Evolutionary conservation across 2,329 filamentous ascomycete genomes (phyloP).

Genomic region (Scolecobasidium constrictum): DNA sequence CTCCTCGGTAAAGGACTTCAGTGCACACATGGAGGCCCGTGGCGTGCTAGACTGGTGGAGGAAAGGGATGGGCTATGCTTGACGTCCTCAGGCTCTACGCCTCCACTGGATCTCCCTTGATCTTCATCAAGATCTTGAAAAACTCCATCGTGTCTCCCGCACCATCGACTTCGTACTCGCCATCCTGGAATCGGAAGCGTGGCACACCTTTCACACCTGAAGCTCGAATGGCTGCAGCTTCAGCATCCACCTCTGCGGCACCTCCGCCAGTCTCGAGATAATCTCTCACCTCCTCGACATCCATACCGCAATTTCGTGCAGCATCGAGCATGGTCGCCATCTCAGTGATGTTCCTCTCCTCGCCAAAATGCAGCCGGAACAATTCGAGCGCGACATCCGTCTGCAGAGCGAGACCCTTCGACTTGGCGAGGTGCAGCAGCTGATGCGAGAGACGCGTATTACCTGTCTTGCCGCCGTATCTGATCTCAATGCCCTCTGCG

Average conservation of each 20-base stretch:
- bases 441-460: slow-evolving; percentile 25
- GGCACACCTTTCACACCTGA: slow-evolving; percentile 7
- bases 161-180: slow-evolving; percentile 1
- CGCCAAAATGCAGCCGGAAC: slow-evolving; percentile 45
- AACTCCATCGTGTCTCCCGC: slow-evolving; percentile 6
- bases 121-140: slow-evolving; percentile 9
- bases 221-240: slow-evolving; percentile 29
- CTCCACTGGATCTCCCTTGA: slow-evolving; percentile 9
- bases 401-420: slow-evolving; percentile 34
- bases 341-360: slow-evolving; percentile 34
- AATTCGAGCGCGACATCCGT: slow-evolving; percentile 42
- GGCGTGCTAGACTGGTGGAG: slow-evolving; percentile 57
- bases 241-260: slow-evolving; percentile 45
- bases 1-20: slow-evolving; percentile 54
- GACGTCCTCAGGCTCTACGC: neutral
- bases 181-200: slow-evolving; percentile 5
- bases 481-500: slow-evolving; percentile 24
- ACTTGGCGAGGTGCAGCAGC: slow-evolving; percentile 18
- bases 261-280: slow-evolving; percentile 46
- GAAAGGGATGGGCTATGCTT: slow-evolving; percentile 42
- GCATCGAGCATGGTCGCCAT: neutral
- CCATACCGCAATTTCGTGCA: slow-evolving; percentile 44
- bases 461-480: slow-evolving; percentile 22
- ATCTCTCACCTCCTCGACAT: slow-evolving; percentile 38
- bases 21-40: slow-evolving; percentile 45